Conservation (phyloP, 352 stramenopile genomes). For the Pythium periplocum region DNA sequence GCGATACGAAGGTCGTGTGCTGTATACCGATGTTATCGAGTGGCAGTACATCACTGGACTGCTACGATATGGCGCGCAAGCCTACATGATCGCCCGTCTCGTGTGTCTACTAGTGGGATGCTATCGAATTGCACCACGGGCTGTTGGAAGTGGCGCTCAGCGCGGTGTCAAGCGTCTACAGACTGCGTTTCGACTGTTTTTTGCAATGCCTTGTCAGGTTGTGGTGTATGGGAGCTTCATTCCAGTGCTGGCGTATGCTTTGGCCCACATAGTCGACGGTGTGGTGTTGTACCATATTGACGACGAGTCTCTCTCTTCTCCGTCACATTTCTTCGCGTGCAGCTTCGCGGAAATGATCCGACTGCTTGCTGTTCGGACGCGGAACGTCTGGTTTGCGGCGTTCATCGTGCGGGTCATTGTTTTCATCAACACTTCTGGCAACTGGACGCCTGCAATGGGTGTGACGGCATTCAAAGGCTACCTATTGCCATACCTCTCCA, state of each 20-base stretch:
- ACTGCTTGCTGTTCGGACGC: constrained; percentile 17
- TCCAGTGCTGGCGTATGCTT: constrained; percentile 17
- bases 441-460: constrained; percentile 17
- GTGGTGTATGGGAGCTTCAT: constrained; percentile 22
- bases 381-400: constrained; percentile 19
- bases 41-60: constrained; percentile 21
- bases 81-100: constrained; percentile 18
- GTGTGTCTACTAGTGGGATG: constrained; percentile 13
- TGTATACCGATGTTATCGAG: constrained; percentile 23
- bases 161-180: constrained; percentile 6
- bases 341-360: constrained; percentile 12
- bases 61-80: constrained; percentile 15
- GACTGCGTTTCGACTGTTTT: constrained; percentile 18
- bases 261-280: constrained; percentile 20
- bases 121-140: constrained; percentile 13
- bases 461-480: constrained; percentile 19
- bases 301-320: constrained; percentile 8
- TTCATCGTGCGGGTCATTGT: constrained; percentile 15
- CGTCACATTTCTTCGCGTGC: constrained; percentile 9
- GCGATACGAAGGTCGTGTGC: constrained; percentile 15
- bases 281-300: constrained; percentile 19
- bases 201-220: constrained; percentile 18
- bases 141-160: too few relatives aligned
- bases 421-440: constrained; percentile 22
- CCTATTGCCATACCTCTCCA: constrained; percentile 14